These are phyloP conservation scores for Berberis thunbergii DNA, from an alignment of 164 flowering plant species.

Conservation along the genomic window DNA sequence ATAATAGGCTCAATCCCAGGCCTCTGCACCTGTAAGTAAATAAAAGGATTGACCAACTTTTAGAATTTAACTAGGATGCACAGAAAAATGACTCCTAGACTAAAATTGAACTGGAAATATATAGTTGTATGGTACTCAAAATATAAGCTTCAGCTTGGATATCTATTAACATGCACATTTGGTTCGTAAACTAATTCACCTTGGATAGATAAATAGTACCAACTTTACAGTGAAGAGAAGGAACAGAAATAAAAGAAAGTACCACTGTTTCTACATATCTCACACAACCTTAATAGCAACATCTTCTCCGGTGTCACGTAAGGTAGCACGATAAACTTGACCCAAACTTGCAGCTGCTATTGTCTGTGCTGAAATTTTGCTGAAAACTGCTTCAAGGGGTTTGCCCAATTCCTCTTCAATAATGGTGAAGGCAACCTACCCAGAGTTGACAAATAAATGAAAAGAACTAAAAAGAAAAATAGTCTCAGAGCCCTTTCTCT, in stretches of 20 bases:
- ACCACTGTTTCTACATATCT: background rate
- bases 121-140: too few relatives aligned
- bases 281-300: constrained; percentile 88
- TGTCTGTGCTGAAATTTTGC: constrained; percentile 81
- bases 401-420: constrained; percentile 91
- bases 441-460: constrained; percentile 1
- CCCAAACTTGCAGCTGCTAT: constrained; percentile 99
- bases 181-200: too few relatives aligned
- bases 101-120: too few relatives aligned
- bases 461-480: background rate
- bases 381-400: constrained; percentile 90
- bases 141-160: too few relatives aligned
- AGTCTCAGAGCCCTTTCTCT: background rate
- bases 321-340: constrained; percentile 95
- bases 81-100: too few relatives aligned
- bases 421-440: constrained; percentile 76
- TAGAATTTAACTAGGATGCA: too few relatives aligned
- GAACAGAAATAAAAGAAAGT: background rate
- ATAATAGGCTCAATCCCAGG: constrained; percentile 93
- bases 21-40: constrained; percentile 68
- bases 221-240: too few relatives aligned
- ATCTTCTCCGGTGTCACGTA: constrained; percentile 78
- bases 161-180: too few relatives aligned
- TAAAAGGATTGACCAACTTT: too few relatives aligned
- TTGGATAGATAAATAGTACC: too few relatives aligned